Evolutionary conservation across 805 yeast genomes (phyloP), one percentile per base, ranked within the genome.

Genomic region (Teunomyces funiuensis): DNA sequence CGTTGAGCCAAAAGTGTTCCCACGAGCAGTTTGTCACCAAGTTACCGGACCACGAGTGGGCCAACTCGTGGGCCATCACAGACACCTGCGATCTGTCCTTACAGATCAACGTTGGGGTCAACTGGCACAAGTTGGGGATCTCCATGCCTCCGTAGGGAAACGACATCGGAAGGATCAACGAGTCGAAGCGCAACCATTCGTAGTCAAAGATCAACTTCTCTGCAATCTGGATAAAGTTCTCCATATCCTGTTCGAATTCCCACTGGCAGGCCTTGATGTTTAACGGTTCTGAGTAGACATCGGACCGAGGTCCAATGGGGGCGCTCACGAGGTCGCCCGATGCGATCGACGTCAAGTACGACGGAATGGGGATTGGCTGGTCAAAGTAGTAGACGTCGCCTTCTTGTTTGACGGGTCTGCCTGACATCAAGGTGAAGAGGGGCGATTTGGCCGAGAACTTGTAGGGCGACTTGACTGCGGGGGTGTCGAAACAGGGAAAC

Each of bases 111-210:
- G 68, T 63, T 0, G 68, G 67, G 5, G 69, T 63, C 44, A 61
- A 61, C 41, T 57, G 62, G 7, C 67, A 61, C 42, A 61, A 47
- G 41, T 62, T 62, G 22, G 69, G 69, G 42, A 59, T 64, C 36
- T 64, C 69, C 69, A 64, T 64, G n/a, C 68, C 69, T 14, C 69
- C 69, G 41, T 63, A 64, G 3, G 69, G 69, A 44, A 62, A 64
- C 29, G 60, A 52, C 27, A 46, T 30, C 0, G 69, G 69, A 15
- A 64, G 44, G n/a, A 64, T 58, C 43, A 64, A 52, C n/a, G 65
- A 60, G 48, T 64, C 65, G 42, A 58, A 64, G 23, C 57, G 46
- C 6, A 47, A 39, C 69, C 69, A 64, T 48, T 64, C 68, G 50
- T 64, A 64, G 22, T 52, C 54, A 44, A 63, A 64, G 6, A 61